Percentiles rank a stretch among this genome's conserved stretches.
phyloP scores from a whole-genome alignment of 2,329 filamentous ascomycete species.

The Fusarium tjaetaba region DNA sequence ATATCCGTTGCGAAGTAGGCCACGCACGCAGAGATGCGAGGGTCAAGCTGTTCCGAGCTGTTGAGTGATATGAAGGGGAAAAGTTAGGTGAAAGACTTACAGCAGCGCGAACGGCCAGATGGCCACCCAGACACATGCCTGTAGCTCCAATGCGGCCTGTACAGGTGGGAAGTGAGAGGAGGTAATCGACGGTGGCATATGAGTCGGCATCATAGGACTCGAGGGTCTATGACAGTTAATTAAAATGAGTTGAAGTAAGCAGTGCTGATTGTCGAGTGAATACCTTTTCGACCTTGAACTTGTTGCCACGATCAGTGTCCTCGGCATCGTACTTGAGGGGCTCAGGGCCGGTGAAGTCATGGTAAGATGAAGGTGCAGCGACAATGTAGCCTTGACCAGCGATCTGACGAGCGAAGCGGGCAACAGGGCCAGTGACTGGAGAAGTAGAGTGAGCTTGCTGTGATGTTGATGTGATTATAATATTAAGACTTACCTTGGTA shows the following conservation, averaged over 20 bases:
- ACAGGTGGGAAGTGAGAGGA: conserved; percentile 79
- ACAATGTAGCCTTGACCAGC: conserved; percentile 94
- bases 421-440: conserved; percentile 87
- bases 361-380: conserved; percentile 88
- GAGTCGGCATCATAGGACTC: conserved; percentile 88
- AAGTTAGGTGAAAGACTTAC: conserved; percentile 49
- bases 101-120: conserved; percentile 73
- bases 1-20: conserved; percentile 95
- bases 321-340: conserved; percentile 85
- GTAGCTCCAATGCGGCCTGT: conserved; percentile 82
- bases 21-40: conserved; percentile 78
- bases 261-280: background rate
- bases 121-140: conserved; percentile 94
- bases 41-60: conserved; percentile 66
- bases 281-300: conserved; percentile 84
- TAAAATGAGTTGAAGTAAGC: background rate
- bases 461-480: background rate
- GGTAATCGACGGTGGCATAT: conserved; percentile 71
- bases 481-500: conserved; percentile 77
- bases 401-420: conserved; percentile 90
- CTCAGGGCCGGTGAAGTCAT: conserved; percentile 90
- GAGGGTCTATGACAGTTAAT: conserved; percentile 66
- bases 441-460: background rate
- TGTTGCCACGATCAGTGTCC: conserved; percentile 88
- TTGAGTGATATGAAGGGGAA: background rate